A percentile compares a stretch with the other conserved stretches of the same genome.
Conservation (phyloP, 768 basidiomycete genomes). For the Hypholoma sublateritium region DNA sequence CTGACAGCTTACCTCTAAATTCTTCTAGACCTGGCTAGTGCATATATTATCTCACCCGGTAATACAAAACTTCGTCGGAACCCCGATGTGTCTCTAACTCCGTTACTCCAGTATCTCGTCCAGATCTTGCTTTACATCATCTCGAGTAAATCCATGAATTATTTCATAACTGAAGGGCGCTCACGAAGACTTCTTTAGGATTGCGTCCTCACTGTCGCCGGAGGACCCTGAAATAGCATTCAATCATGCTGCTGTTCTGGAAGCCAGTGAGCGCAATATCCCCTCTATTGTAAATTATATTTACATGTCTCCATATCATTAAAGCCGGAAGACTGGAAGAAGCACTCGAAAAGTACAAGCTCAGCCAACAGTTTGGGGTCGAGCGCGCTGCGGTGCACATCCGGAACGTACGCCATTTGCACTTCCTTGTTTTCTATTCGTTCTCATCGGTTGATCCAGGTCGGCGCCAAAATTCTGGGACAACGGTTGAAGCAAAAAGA, state of each 20-base stretch:
- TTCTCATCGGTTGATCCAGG: conserved; percentile 41
- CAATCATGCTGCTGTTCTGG: conserved; percentile 87
- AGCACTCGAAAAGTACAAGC: conserved; percentile 79
- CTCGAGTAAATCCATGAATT: conserved; percentile 52
- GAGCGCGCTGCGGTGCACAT: conserved; percentile 83
- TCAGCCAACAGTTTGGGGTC: conserved; percentile 73
- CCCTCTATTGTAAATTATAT: conserved; percentile 11
- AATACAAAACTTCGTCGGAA: conserved; percentile 7
- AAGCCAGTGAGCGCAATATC: conserved; percentile 65
- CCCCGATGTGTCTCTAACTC: conserved; percentile 6
- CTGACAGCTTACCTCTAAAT: not conserved
- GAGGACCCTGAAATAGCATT: conserved; percentile 92
- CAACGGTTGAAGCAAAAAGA: conserved; percentile 53
- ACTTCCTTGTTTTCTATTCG: conserved; percentile 8
- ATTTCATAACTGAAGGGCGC: conserved; percentile 15
- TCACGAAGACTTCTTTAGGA: conserved; percentile 48
- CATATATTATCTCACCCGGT: conserved; percentile 77
- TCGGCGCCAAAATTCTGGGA: conserved; percentile 78
- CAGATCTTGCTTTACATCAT: conserved; percentile 86
- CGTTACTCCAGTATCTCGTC: conserved; percentile 56
- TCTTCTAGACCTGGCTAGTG: conserved; percentile 76
- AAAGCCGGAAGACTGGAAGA: conserved; percentile 79
- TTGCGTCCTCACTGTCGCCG: conserved; percentile 79
- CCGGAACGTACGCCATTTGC: conserved; percentile 60
- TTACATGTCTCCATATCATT: conserved; percentile 31